A percentile compares a stretch with the other conserved stretches of the same genome.
Evolutionary conservation across 352 stramenopile genomes (phyloP).

Genomic region (Plasmopara viticola): DNA sequence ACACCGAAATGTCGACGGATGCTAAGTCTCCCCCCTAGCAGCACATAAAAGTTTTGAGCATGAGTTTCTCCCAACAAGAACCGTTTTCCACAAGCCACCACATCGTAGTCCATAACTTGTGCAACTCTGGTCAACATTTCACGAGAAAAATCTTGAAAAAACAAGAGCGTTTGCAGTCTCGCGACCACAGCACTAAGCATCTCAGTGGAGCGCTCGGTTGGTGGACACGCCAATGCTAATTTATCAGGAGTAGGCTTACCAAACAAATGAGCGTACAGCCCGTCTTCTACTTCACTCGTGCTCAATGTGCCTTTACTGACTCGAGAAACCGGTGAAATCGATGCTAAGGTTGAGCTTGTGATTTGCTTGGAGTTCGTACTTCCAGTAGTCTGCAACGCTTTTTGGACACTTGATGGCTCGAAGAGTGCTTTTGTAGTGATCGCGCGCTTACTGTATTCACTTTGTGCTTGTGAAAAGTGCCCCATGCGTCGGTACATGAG

Average conservation of each 20-base stretch:
- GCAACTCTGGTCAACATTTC: constrained; percentile 39
- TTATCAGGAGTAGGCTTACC: constrained; percentile 59
- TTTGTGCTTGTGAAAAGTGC: constrained; percentile 37
- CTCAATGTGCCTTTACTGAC: constrained; percentile 7
- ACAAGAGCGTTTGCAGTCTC: constrained; percentile 45
- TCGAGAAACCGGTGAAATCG: constrained; percentile 2
- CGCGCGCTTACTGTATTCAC: constrained; percentile 46
- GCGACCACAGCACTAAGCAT: constrained; percentile 46
- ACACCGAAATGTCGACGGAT: constrained; percentile 46
- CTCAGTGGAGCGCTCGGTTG: constrained; percentile 29
- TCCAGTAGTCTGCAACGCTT: not conserved
- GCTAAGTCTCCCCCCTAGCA: constrained; percentile 50
- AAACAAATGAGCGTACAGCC: constrained; percentile 61
- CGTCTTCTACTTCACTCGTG: constrained; percentile 46
- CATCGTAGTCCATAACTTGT: constrained; percentile 54
- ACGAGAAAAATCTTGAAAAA: constrained; percentile 62
- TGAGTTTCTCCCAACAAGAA: constrained; percentile 53
- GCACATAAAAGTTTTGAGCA: constrained; percentile 61
- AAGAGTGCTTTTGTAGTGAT: constrained; percentile 2
- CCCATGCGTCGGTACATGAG: constrained; percentile 55
- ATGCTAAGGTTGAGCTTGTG: not conserved
- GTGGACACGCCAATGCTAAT: constrained; percentile 44
- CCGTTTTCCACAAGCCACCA: constrained; percentile 52
- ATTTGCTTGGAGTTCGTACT: constrained; percentile 25
- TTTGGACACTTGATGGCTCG: not conserved